Conservation (phyloP, 2,329 filamentous ascomycete species). For the Cercospora sesami region DNA sequence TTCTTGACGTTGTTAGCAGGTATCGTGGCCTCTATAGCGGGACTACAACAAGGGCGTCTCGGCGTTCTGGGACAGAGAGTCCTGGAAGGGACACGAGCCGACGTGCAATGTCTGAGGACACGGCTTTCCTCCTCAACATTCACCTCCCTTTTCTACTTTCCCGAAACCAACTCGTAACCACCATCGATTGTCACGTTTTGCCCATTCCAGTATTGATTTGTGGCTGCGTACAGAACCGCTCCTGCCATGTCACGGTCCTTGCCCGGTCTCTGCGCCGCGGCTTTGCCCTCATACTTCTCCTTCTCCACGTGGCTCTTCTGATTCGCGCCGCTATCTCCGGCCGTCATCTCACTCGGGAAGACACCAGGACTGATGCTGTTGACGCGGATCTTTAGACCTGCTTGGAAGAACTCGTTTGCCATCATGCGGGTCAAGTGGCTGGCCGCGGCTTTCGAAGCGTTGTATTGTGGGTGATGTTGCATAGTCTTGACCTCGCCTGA, state of each 20-base stretch:
- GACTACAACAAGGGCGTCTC: neutral
- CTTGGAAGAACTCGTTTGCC: constrained; percentile 54
- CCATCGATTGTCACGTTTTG: constrained; percentile 56
- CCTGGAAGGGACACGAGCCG: neutral
- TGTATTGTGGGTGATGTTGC: constrained; percentile 52
- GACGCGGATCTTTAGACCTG: constrained; percentile 56
- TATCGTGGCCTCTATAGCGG: neutral
- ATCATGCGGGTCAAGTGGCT: constrained; percentile 59
- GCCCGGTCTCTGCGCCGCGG: constrained; percentile 55
- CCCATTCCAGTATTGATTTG: constrained; percentile 53
- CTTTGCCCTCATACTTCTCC: constrained; percentile 52
- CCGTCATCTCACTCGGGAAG: constrained; percentile 61
- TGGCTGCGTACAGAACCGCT: constrained; percentile 56
- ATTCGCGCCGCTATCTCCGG: constrained; percentile 52
- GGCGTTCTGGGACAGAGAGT: neutral
- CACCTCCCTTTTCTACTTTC: constrained; percentile 17
- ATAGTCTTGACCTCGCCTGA: constrained; percentile 49
- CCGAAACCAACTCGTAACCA: constrained; percentile 51
- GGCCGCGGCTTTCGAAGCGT: constrained; percentile 47
- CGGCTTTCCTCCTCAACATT: neutral
- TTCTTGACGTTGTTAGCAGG: neutral
- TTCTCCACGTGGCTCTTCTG: constrained; percentile 58
- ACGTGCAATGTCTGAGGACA: neutral
- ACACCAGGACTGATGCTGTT: constrained; percentile 58
- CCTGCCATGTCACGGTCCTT: constrained; percentile 61